These are phyloP conservation scores for Tetrapyrgos nigripes DNA, from an alignment of 1,284 basidiomycete genomes.

Conservation along the genomic window DNA sequence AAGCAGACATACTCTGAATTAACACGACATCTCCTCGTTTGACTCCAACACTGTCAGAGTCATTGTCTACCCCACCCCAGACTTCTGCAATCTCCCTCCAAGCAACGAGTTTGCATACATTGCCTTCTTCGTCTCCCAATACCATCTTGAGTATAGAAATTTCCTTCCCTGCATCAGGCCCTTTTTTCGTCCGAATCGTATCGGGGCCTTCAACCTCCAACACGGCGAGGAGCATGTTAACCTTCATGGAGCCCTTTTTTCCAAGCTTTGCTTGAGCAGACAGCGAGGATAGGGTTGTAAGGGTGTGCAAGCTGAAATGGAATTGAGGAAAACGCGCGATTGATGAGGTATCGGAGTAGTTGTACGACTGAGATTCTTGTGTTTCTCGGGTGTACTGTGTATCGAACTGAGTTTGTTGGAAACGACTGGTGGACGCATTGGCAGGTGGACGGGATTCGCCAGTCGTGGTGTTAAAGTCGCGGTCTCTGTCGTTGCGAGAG, in stretches of 20 bases:
- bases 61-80: constrained; percentile 60
- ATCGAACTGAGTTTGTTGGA: constrained; percentile 33
- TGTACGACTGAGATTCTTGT: constrained; percentile 52
- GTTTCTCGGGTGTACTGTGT: constrained; percentile 51
- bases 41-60: constrained; percentile 39
- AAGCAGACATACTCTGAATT: constrained; percentile 62
- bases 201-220: constrained; percentile 80
- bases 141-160: constrained; percentile 50
- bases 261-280: constrained; percentile 16
- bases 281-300: constrained; percentile 55
- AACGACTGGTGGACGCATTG: constrained; percentile 21
- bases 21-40: constrained; percentile 74
- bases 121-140: constrained; percentile 37
- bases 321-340: constrained; percentile 72
- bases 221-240: constrained; percentile 64
- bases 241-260: constrained; percentile 41
- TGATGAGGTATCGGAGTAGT: constrained; percentile 68
- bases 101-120: constrained; percentile 69
- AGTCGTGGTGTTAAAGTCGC: neutral
- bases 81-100: constrained; percentile 77
- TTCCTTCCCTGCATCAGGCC: constrained; percentile 68
- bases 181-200: constrained; percentile 66
- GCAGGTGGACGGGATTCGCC: constrained; percentile 17
- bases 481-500: constrained; percentile 2
- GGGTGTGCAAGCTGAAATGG: constrained; percentile 64